Evolutionary conservation across 768 basidiomycete genomes (phyloP), one percentile per base, ranked within the genome.

Genomic region (Leccinellum rugosiceps): DNA sequence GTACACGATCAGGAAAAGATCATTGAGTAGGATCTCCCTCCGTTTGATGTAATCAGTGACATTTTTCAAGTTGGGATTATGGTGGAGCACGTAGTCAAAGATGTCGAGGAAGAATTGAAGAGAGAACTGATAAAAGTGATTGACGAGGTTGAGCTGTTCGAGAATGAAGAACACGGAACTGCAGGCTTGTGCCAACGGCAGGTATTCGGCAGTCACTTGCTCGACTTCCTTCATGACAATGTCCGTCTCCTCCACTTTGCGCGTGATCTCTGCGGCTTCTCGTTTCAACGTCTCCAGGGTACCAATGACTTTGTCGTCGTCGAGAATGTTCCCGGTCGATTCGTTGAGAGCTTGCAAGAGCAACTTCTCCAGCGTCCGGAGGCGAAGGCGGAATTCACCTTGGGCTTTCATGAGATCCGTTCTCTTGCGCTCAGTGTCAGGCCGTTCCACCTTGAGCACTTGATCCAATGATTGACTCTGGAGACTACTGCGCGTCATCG

Each of bases 41-140:
- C 97, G 87, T 44, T 74, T 75, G 50, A 77, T 76, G 55, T 93
- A 75, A 60, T 97, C 94, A 23, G 85, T 78, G 56, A 95, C 80
- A 58, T 82, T 83, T 71, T 82, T 86, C 60, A 98, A 82, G 70
- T 94, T 89, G 11, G 95, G 94, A 68, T 98, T 98, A 65, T 90
- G 87, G 63, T 90, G 88, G 8, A 98, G 83, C 57, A 96, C 86
- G 65, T 90, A 92, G 75, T 98, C 93, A 75, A 99, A 99, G 68
- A 98, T 96, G 70, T 97, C 96, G 58, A 98, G 83, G 89, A 99
- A 99, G 81, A 96, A 98, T 28, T 81, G 88, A 47, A 99, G 81
- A 2, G 97, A 98, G 80, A 99, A 99, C 72, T 98, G 93, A 69
- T 99, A 99, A 78, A 98, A 98, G 74, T 97, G 96, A 68, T 96